Base-by-base conservation (phyloP, 805 yeast species). In the Starmerella apicola region DNA sequence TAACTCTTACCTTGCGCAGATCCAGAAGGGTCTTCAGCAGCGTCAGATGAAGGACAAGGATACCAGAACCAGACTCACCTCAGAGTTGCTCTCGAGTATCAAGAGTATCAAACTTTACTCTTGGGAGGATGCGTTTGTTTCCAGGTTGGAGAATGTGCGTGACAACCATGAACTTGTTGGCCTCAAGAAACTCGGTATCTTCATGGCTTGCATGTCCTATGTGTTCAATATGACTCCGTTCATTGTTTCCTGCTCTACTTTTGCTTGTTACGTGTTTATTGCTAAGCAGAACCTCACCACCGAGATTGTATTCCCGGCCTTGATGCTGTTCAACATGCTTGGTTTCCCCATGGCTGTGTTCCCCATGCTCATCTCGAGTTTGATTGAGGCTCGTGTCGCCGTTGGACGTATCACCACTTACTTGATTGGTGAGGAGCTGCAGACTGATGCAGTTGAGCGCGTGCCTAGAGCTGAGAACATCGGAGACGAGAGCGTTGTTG, bases 101-200 rank as follows among this genome's bases (percentile, higher is more conserved):
- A 86, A 85, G 62, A 83, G 95, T 10, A 67, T 91, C 57, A 91
- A 91, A 59, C 68, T 93, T 36, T 91, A 91, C 55, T 94, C 93
- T 2, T 91, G 99, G 99, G 99, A 91, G 62, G 64, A 58, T 24
- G 94, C 97, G 3, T 85, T 83, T 57, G 72, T 74, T 54, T 70
- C 68, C 22, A 80, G 79, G 51, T 67, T 93, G 42, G 73, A 74
- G 48, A 64, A 76, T 53, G 94, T 88, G 18, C 79, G 99, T 70
- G 84, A 88, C 56, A 82, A 82, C 34, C 77, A 78, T 52, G 95
- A 86, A 61, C 71, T 86, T 58, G 68, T 68, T 23, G 86, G 81
- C 51, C 69, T 91, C 60, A 71, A 72, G 51, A 88, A 94, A 2
- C 59, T 76, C 33, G 70, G 81, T 24, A 71, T 68, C 46, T 81